Evolutionary conservation across 225 moss, liverwort and hornwort species (phyloP).

Genomic region (Climacium dendroides): DNA sequence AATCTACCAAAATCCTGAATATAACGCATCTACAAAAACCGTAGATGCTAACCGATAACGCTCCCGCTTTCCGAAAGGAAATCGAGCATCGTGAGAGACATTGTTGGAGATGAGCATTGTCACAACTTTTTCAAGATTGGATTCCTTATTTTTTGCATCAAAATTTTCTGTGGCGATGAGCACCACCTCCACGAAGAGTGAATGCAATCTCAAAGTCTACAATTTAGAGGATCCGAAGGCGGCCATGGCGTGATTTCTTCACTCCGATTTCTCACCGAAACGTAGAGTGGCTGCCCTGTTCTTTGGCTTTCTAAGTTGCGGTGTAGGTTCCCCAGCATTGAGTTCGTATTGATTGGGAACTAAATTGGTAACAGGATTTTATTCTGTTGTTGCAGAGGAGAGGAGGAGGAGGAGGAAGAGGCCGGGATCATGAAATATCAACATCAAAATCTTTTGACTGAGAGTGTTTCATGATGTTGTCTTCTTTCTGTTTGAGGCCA

Average conservation of each 20-base stretch:
- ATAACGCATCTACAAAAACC: accelerated
- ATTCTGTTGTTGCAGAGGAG: not conserved
- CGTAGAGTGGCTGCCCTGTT: not conserved
- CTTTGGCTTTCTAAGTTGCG: not conserved
- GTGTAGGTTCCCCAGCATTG: not conserved
- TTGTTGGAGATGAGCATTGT: too few species aligned
- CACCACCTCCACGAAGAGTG: not conserved
- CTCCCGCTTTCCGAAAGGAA: not conserved
- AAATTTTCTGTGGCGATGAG: not conserved
- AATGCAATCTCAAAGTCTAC: not conserved
- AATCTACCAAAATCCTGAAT: not conserved
- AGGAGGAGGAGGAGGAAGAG: not conserved
- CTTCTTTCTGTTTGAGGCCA: not conserved
- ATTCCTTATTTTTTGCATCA: not conserved
- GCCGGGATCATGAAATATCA: not conserved
- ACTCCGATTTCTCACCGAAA: not conserved
- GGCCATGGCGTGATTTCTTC: not conserved
- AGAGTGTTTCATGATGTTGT: slow-evolving; percentile 1
- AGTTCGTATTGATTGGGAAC: not conserved
- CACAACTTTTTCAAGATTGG: not conserved
- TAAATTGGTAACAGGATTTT: not conserved
- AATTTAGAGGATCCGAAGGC: not conserved
- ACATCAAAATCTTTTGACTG: not conserved
- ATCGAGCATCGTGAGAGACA: not conserved
- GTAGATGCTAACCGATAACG: not conserved